These are phyloP conservation scores for bread wheat (Triticum aestivum) DNA, from an alignment of 176 grass and related monocot genomes.

Conservation along the genomic window IWGSC_CS_RefSeq_v2.1 NC_057798.1:485667267-485667766, in stretches of 20 bases:
- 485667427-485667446: conserved; percentile 89
- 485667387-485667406: conserved; percentile 84
- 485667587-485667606: conserved; percentile 84
- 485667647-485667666: background rate
- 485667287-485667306: no score
- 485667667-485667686: background rate
- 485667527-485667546: conserved; percentile 78
- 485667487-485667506: conserved; percentile 74
- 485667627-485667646: conserved; percentile 41
- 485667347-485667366: no score
- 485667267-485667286: background rate
- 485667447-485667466: conserved; percentile 65
- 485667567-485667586: conserved; percentile 75
- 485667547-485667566: conserved; percentile 82
- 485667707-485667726: conserved; percentile 62
- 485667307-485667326: no score
- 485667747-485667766: conserved; percentile 70
- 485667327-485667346: no score
- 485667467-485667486: conserved; percentile 69
- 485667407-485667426: conserved; percentile 80
- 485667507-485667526: conserved; percentile 79
- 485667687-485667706: background rate
- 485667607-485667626: conserved; percentile 71
- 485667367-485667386: conserved; percentile 55
- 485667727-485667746: conserved; percentile 55